Base-by-base conservation (phyloP, 306 rosid genomes). In the Alnus rubra region DNA sequence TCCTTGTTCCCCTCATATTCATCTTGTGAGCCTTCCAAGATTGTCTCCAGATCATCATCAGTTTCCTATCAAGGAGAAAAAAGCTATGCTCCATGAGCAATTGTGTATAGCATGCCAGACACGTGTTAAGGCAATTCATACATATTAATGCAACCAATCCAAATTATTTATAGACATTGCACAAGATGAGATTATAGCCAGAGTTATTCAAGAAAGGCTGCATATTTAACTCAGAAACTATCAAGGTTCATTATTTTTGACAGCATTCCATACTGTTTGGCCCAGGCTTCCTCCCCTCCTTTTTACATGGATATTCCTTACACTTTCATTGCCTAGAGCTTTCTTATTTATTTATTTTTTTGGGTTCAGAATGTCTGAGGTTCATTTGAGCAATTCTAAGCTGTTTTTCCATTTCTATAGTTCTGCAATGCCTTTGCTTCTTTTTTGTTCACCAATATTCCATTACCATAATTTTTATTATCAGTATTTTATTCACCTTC, bases 1-100 rank as follows among this genome's bases (percentile, higher is more conserved):
- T 94, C 98, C 89, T 88, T 92, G 86, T 94, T 94, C 63, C 98
- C 98, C 85, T 92, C 97, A 65, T 82, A 87, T 53, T 89, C 92
- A 78, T 89, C 87, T 74, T 86, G 91, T 8, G 86, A 86, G 59
- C 87, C 95, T 79, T 89, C 93, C 81, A 89, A 87, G 85, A 87
- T 79, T 74, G 92, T 64, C 62, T 79, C 97, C 75, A 88, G 69
- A 85, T 92, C 97, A n/a, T 88, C 87, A 74, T 94, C 97, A 74
- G 82, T 88, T 74, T 94, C 98, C 98, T 87, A 79, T 59, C 45
- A 50, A 69, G 75, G 79, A 86, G 23, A 69, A 60, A 50, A 74
- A 67, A 73, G 44, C 18, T 69, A 48, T 33, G 74, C 74, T 14
- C 71, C 48, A 59, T 23, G 80, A 67, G 76, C 53, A 74, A 70